Evolutionary conservation across 2,329 filamentous ascomycete species (phyloP), one percentile per base, ranked within the genome.

Genomic region (Fusarium subtropicale): DNA sequence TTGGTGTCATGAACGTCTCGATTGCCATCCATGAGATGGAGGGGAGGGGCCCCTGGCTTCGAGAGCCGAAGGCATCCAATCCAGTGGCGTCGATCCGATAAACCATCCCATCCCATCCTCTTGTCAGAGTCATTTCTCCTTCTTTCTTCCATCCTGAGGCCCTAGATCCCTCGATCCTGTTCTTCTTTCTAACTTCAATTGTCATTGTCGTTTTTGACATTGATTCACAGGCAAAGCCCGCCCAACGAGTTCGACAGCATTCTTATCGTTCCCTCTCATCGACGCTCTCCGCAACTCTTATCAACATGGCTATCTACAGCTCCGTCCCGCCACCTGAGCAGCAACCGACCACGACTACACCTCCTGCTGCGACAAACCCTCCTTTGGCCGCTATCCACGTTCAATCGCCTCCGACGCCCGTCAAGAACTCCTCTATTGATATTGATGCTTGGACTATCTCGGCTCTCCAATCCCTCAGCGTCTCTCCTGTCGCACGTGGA

Each of bases 401-500:
- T 15, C 69, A 72, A 33, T 57, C 65, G 22, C 64, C 71, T 30
- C 73, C 73, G 26, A 74, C 76, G 9, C 69, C 73, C 18, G 73
- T 74, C 16, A 73, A 63, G 34, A 69, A 70, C 33, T 60, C 64
- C 1, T 73, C 74, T 53, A 81, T 88, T 56, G 87, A 91, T 65
- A 89, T 92, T 62, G 90, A 90, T 66, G 84, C 88, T 34, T 92
- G 91, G 91, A 89, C 90, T 16, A 81, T 86, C 55, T 84, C 83
- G 20, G 86, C 87, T 8, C 83, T 89, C 46, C 81, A 86, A 72
- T 85, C 83, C 45, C 84, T 86, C 45, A 85, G 81, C 74, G 80
- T 90, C 42, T 85, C 87, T 1, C 82, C 87, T 12, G 75, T 83
- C 28, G 84, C 85, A n/a, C 84, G 85, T 50, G 89, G 89, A 56